A percentile compares a stretch with the other conserved stretches of the same genome.
Conservation (phyloP, 2,329 filamentous ascomycete genomes). For the Pseudogymnoascus sp. region DNA sequence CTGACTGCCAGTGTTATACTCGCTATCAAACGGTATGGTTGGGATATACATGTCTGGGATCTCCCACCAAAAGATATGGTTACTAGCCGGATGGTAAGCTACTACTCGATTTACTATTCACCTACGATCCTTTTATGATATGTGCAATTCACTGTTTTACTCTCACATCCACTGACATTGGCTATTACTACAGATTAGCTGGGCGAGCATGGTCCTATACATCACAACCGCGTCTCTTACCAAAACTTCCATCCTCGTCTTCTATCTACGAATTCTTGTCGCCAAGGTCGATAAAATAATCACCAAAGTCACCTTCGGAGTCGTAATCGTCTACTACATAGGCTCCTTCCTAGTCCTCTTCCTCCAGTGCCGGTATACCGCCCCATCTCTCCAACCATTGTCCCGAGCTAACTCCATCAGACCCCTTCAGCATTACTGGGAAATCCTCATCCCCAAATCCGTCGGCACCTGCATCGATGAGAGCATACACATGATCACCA, state of each 20-base stretch:
- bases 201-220: slow-evolving; percentile 9
- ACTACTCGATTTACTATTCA: not conserved
- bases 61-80: not conserved
- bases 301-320: not conserved
- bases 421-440: slow-evolving; percentile 1
- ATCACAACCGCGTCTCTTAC: slow-evolving; percentile 5
- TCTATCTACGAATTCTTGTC: slow-evolving; percentile 11
- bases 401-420: not conserved
- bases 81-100: not conserved
- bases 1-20: slow-evolving; percentile 30
- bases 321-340: not conserved
- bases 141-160: not conserved
- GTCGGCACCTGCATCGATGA: not conserved
- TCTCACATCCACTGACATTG: not conserved
- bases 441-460: not conserved
- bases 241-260: slow-evolving; percentile 11
- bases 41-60: slow-evolving; percentile 37
- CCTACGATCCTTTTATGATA: not conserved
- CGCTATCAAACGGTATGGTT: slow-evolving; percentile 28
- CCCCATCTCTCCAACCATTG: not conserved
- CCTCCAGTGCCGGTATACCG: slow-evolving; percentile 4
- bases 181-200: not conserved
- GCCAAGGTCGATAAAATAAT: not conserved
- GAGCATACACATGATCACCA: not conserved
- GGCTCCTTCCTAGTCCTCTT: not conserved